Evolutionary conservation across 257 asterid species (phyloP).

Genomic region (Solanum boliviense): DNA sequence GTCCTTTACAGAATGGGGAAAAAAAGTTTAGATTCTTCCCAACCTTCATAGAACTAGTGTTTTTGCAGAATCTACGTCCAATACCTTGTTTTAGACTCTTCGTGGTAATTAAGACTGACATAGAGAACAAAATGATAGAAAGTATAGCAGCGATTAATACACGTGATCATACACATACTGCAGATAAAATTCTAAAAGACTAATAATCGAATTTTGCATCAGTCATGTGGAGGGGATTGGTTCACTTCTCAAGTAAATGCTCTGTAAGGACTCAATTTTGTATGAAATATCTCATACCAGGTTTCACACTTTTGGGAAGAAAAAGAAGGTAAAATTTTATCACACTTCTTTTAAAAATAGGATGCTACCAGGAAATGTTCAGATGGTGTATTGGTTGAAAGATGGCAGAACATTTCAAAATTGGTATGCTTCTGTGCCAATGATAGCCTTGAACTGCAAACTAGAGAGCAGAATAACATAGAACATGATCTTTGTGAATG

Average conservation of each 20-base stretch:
- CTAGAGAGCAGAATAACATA: not conserved
- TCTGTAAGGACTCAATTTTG: not conserved
- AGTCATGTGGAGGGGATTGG: not conserved
- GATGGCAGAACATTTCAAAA: not conserved
- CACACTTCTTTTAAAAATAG: not conserved
- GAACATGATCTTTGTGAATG: not conserved
- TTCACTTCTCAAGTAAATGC: not conserved
- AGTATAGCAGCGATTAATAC: not conserved
- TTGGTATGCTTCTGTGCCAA: not conserved
- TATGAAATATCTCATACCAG: not conserved
- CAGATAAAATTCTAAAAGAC: not conserved
- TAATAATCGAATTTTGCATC: not conserved
- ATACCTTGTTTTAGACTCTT: not conserved
- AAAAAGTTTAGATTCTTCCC: not conserved
- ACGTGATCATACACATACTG: not conserved
- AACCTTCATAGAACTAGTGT: not conserved
- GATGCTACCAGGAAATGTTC: not conserved
- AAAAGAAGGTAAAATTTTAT: not conserved
- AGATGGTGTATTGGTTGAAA: not conserved
- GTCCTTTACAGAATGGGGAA: not conserved
- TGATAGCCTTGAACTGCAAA: not conserved
- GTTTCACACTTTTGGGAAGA: not conserved
- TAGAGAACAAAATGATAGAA: not conserved
- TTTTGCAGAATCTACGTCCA: not conserved
- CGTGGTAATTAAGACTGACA: not conserved